A percentile compares a stretch with the other conserved stretches of the same genome.
Evolutionary conservation across 2,329 filamentous ascomycete genomes (phyloP).

Genomic region (Talaromyces sp.): DNA sequence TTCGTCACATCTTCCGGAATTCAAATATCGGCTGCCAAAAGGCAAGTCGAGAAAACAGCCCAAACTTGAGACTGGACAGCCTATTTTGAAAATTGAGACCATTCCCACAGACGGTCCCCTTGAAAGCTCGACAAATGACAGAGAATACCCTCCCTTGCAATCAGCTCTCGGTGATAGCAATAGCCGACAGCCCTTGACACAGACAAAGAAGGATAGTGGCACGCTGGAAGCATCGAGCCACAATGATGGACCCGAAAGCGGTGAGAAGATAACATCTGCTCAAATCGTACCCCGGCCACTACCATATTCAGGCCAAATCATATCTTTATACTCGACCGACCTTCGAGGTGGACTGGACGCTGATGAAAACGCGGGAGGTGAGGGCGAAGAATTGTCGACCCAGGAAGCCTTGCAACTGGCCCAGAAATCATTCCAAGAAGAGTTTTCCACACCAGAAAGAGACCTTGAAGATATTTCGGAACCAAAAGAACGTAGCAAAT

Average conservation of each 20-base stretch:
- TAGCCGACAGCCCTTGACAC: background rate
- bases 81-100: constrained; percentile 8
- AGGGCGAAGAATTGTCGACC: constrained; percentile 33
- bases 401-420: constrained; percentile 36
- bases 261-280: constrained; percentile 31
- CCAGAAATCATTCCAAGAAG: constrained; percentile 36
- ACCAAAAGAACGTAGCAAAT: constrained; percentile 4
- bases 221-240: background rate
- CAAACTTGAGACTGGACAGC: constrained; percentile 4
- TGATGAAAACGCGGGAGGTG: constrained; percentile 17
- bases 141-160: background rate
- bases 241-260: background rate
- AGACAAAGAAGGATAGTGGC: background rate
- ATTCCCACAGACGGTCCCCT: background rate
- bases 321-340: constrained; percentile 36
- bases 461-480: background rate
- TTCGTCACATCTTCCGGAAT: constrained; percentile 34
- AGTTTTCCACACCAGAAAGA: constrained; percentile 26
- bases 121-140: background rate
- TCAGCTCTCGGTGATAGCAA: background rate
- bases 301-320: constrained; percentile 25
- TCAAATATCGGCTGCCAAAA: constrained; percentile 30
- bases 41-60: background rate
- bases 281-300: constrained; percentile 27
- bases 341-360: constrained; percentile 15